Evolutionary conservation across 345 rosid genomes (phyloP), one percentile per base, ranked within the genome.

Genomic region (Camelina sativa): DNA sequence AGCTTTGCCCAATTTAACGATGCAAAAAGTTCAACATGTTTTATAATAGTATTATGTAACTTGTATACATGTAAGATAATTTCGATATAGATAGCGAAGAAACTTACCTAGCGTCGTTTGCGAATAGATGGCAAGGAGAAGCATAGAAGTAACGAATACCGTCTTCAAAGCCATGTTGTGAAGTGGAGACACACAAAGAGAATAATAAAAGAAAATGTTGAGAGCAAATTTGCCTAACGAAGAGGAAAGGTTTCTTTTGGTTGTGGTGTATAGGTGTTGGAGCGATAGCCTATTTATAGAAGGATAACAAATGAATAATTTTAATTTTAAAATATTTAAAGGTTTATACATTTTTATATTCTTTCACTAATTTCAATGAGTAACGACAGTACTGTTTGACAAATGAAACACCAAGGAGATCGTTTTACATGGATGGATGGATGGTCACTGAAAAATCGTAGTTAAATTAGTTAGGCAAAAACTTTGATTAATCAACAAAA

Each of bases 21-120:
- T 8, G 12, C 22, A 20, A 20, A 15, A 62, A 43, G 25, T 4
- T 13, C 61, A 63, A 32, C 6, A 51, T 51, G 47, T 34, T 65
- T 43, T 55, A 13, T 28, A 34, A 54, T n/a, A 28, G 28, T 7
- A 54, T 38, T 16, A n/a, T 17, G 6, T 34, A 4, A 32, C 41
- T 61, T 72, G 44, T 40, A 40, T 55, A 2, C 7, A n/a, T 47
- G 59, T 46, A 22, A 25, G 15, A 65, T 35, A 11, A 3, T 34
- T 30, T 56, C 3, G 7, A 16, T 43, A 25, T 47, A 11, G 0
- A 48, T 10, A 61, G 40, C 23, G 53, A 34, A 37, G 44, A 59
- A 75, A 11, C 23, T 48, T 67, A 76, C 79, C 79, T 15, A 69
- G 50, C 3, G 70, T 54, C 8, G 75, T 62, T 53, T 69, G 79